These are phyloP conservation scores for Ceriops zippeliana DNA, from an alignment of 345 rosid species.

Conservation along the genomic window DNA sequence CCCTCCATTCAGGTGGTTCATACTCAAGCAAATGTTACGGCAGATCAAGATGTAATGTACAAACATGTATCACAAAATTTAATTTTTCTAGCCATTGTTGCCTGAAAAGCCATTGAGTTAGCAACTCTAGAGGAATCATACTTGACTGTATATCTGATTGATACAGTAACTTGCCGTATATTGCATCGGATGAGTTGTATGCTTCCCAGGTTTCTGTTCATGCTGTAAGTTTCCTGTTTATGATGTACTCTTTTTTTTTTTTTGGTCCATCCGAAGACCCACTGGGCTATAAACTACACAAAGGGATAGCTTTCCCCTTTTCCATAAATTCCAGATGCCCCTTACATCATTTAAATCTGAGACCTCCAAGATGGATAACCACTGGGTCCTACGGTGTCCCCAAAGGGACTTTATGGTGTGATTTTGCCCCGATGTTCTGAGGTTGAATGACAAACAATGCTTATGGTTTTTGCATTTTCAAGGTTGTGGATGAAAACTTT, in stretches of 20 bases:
- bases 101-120: slow-evolving; percentile 27
- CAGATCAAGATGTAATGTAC: slow-evolving; percentile 88
- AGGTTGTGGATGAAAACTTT: slow-evolving; percentile 98
- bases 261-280: too few species aligned
- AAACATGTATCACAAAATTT: slow-evolving; percentile 81
- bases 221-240: slow-evolving; percentile 53
- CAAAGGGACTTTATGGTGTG: too few species aligned
- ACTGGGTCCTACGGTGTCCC: too few species aligned
- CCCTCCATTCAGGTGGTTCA: slow-evolving; percentile 37
- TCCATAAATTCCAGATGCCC: too few species aligned
- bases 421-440: neutral
- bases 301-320: too few species aligned
- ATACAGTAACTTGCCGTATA: slow-evolving; percentile 85
- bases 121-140: too few species aligned
- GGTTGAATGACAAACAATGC: slow-evolving; percentile 10
- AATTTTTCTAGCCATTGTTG: slow-evolving; percentile 80
- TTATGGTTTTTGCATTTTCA: slow-evolving; percentile 30
- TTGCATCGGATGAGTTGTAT: slow-evolving; percentile 85
- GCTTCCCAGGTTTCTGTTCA: slow-evolving; percentile 91
- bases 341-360: too few species aligned
- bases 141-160: slow-evolving; percentile 11
- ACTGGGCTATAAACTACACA: too few species aligned
- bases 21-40: slow-evolving; percentile 85
- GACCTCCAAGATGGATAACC: too few species aligned
- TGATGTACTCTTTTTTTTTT: neutral